phyloP scores from a whole-genome alignment of 345 rosid genomes.

The Bretschneidera sinensis region DNA sequence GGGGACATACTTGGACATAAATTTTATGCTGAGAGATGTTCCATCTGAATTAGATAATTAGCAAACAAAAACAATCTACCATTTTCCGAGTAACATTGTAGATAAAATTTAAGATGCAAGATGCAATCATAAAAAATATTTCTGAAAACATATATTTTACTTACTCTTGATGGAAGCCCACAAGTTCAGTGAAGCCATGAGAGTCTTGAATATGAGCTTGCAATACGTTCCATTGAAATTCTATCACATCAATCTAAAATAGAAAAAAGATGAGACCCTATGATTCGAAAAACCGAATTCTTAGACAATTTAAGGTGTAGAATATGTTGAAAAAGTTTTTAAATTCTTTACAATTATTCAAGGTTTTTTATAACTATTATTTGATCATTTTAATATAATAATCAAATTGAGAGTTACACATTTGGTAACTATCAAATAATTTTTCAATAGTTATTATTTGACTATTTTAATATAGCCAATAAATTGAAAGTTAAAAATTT shows the following conservation, averaged over 20 bases:
- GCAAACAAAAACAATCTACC: not conserved
- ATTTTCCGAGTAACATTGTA: conserved; percentile 2
- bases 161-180: conserved; percentile 96
- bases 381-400: too few relatives aligned
- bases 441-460: too few relatives aligned
- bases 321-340: too few relatives aligned
- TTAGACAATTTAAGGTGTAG: not conserved
- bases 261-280: conserved; percentile 7
- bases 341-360: too few relatives aligned
- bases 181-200: conserved; percentile 89
- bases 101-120: conserved; percentile 5
- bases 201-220: conserved; percentile 82
- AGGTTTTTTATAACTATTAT: too few relatives aligned
- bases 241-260: conserved; percentile 86
- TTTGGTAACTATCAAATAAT: too few relatives aligned
- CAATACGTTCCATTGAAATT: conserved; percentile 97
- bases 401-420: too few relatives aligned
- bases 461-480: too few relatives aligned
- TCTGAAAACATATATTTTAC: conserved; percentile 14
- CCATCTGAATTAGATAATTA: not conserved
- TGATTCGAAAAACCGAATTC: not conserved
- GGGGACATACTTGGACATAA: too few relatives aligned
- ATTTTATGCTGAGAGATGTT: not conserved
- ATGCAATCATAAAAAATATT: conserved; percentile 6
- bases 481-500: too few relatives aligned